Evolutionary conservation across 331 rosid genomes (phyloP).

Genomic region (Erythrophleum ivorense): DNA sequence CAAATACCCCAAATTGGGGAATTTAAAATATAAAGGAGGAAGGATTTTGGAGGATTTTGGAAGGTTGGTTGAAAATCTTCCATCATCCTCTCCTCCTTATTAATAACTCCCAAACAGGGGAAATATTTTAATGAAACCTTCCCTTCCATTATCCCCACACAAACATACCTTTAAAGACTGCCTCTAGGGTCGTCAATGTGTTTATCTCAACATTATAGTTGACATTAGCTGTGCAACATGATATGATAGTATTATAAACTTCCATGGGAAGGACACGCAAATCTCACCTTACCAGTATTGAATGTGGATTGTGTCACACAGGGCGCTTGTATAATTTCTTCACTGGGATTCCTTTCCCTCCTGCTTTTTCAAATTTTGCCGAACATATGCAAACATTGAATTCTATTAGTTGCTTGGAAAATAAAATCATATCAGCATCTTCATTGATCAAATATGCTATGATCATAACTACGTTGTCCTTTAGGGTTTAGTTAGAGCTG

Average conservation of each 20-base stretch:
- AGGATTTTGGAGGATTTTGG: neutral
- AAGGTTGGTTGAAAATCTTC: neutral
- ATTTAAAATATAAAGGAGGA: neutral
- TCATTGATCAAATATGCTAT: neutral
- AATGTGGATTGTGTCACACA: conserved; percentile 12
- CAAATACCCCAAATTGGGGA: neutral
- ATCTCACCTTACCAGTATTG: neutral
- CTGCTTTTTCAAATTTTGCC: neutral
- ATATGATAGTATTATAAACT: neutral
- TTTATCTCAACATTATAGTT: neutral
- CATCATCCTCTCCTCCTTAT: neutral
- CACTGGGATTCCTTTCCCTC: conserved; percentile 3
- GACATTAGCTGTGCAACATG: neutral
- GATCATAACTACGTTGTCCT: conserved; percentile 35
- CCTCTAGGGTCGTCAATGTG: neutral
- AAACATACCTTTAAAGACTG: conserved; percentile 3
- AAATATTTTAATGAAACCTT: neutral
- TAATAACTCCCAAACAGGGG: neutral
- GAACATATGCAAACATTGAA: conserved; percentile 12
- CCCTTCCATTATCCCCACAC: neutral
- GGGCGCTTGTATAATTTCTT: conserved; percentile 28
- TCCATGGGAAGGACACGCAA: neutral
- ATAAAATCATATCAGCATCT: conserved; percentile 10
- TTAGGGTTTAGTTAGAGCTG: conserved; percentile 91
- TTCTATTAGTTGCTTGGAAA: neutral